These are phyloP conservation scores for Coelastrella sp. DNA, from an alignment of 139 green algal species.

Conservation along the genomic window DNA sequence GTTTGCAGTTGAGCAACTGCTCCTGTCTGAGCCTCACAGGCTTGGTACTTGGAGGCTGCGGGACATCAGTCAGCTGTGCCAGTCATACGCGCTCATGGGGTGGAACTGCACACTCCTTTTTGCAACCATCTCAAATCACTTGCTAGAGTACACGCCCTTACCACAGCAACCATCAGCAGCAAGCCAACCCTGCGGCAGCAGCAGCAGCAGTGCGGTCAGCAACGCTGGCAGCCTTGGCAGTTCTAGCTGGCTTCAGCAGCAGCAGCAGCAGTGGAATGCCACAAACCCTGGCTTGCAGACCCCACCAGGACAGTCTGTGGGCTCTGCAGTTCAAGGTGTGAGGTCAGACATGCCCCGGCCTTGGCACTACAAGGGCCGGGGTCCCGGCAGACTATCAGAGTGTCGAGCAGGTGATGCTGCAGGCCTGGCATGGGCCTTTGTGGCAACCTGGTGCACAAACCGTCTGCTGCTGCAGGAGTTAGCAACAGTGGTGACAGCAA, in stretches of 20 bases:
- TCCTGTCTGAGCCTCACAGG: slow-evolving; percentile 14
- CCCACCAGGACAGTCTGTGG: neutral
- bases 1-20: neutral
- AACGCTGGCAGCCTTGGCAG: neutral
- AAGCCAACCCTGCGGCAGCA: neutral
- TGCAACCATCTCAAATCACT: slow-evolving; percentile 16
- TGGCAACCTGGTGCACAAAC: slow-evolving; percentile 16
- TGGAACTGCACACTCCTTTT: slow-evolving; percentile 23
- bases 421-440: slow-evolving; percentile 34
- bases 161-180: neutral
- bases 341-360: neutral
- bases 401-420: slow-evolving; percentile 30
- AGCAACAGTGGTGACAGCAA: neutral
- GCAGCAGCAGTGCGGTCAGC: neutral
- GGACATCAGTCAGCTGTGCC: slow-evolving; percentile 39
- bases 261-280: neutral
- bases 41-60: slow-evolving; percentile 17
- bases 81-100: slow-evolving; percentile 28
- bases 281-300: slow-evolving; percentile 5
- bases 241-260: neutral
- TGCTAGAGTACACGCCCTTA: neutral
- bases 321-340: neutral
- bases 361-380: slow-evolving; percentile 1
- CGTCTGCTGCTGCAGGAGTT: slow-evolving; percentile 41
- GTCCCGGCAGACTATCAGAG: neutral